These are phyloP conservation scores for Shiraia sp. DNA, from an alignment of 2,329 filamentous ascomycete genomes.

Conservation along the genomic window DNA sequence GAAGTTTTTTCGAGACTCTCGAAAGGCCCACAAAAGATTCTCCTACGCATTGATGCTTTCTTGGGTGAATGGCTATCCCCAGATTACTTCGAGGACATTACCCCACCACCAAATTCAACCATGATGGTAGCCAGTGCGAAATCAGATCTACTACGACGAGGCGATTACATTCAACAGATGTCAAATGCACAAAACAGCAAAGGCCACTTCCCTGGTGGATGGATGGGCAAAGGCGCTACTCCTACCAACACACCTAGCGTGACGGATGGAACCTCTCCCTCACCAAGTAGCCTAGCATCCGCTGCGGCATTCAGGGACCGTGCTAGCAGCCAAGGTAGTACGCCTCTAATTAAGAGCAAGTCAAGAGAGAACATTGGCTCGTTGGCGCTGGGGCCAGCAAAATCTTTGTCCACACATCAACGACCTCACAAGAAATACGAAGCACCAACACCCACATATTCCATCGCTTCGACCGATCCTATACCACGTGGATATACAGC, in stretches of 20 bases:
- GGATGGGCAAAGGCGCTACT: conserved; percentile 49
- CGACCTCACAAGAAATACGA: conserved; percentile 57
- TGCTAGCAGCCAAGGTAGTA: conserved; percentile 48
- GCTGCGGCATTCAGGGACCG: conserved; percentile 49
- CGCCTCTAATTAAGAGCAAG: conserved; percentile 27
- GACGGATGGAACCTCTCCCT: conserved; percentile 24
- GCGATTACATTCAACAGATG: conserved; percentile 62
- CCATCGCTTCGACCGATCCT: conserved; percentile 75
- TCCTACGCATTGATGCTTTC: conserved; percentile 83
- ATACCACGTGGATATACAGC: conserved; percentile 89
- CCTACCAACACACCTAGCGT: conserved; percentile 20
- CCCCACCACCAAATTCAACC: conserved; percentile 80
- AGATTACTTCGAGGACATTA: conserved; percentile 91
- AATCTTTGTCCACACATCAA: conserved; percentile 28
- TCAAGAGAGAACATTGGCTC: conserved; percentile 27
- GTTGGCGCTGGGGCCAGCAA: conserved; percentile 18
- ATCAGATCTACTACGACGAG: conserved; percentile 77
- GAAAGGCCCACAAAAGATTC: conserved; percentile 40
- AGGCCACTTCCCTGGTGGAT: conserved; percentile 60
- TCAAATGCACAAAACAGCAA: conserved; percentile 44
- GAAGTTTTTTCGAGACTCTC: conserved; percentile 38
- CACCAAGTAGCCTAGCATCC: conserved; percentile 44
- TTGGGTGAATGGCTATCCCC: conserved; percentile 94
- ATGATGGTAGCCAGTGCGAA: conserved; percentile 91
- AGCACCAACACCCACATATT: conserved; percentile 79